These are phyloP conservation scores for Noccaea bulbosa DNA, from an alignment of 345 rosid species.

Conservation along the genomic window DNA sequence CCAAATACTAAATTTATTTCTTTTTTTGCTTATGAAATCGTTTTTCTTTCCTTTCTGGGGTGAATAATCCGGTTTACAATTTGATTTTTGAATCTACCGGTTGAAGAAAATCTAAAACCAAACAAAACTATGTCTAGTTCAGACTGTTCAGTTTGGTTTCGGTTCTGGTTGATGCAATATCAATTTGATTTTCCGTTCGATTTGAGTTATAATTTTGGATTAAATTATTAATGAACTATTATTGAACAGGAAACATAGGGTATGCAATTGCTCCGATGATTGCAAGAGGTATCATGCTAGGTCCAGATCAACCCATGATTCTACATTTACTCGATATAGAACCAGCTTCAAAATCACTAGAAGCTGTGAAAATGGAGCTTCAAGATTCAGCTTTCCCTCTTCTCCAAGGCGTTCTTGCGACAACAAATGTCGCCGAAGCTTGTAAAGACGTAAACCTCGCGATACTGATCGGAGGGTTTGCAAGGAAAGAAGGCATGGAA, in stretches of 20 bases:
- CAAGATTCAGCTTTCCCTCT: slow-evolving; percentile 87
- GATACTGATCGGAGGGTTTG: slow-evolving; percentile 72
- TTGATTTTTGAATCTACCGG: neutral
- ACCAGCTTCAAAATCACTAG: slow-evolving; percentile 61
- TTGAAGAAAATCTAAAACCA: neutral
- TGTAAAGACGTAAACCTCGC: slow-evolving; percentile 72
- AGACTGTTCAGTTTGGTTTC: neutral
- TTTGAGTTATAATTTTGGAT: neutral
- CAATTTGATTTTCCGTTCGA: neutral
- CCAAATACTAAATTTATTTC: neutral
- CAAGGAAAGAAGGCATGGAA: slow-evolving; percentile 73
- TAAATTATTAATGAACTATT: neutral
- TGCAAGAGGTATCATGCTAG: slow-evolving; percentile 81
- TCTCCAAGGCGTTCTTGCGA: slow-evolving; percentile 71
- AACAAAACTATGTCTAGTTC: neutral
- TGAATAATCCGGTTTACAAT: neutral
- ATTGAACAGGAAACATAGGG: slow-evolving; percentile 74
- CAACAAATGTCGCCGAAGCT: slow-evolving; percentile 71
- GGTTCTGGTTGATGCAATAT: neutral
- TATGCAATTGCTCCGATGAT: slow-evolving; percentile 86
- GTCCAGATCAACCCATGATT: slow-evolving; percentile 79
- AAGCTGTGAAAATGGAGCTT: slow-evolving; percentile 80
- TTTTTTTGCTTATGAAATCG: neutral
- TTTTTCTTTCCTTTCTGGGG: neutral
- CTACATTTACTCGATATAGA: slow-evolving; percentile 82